Evolutionary conservation across 768 basidiomycete genomes (phyloP), one percentile per base, ranked within the genome.

Genomic region (Mycena haematopus): DNA sequence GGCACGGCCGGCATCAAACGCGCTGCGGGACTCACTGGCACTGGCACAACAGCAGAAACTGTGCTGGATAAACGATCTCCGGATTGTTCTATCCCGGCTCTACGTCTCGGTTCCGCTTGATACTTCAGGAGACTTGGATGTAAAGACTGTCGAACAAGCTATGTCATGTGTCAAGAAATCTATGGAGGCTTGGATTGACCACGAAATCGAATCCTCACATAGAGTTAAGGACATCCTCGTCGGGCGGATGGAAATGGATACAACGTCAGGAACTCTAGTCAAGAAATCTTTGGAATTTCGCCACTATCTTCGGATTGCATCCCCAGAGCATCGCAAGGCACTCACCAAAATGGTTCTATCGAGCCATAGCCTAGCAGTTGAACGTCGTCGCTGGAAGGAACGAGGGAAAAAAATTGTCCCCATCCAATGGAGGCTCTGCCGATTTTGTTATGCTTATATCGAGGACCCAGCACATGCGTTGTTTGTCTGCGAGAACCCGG

Each of bases 231-330:
- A 38, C 13, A 14, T 38, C 8, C 36, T 38, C 36, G 36, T 14
- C 36, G 36, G 36, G 36, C 36, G 36, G 3, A 38, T 38, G 36
- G 36, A 38, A 14, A 38, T 9, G 36, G 36, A 38, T 38, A 14
- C 36, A 3, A 38, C 7, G 15, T 11, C 36, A 38, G 36, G 36
- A 38, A 38, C 7, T 15, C 36, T 38, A 14, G 36, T 38, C 10
- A n/a, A n/a, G n/a, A n/a, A n/a, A n/a, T n/a, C n/a, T n/a, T 29
- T 53, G 52, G n/a, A 40, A 38, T 53, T 53, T 36, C 52, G 52
- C 7, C 36, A 53, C 36, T 53, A 40, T 21, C 15, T 53, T 6
- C 25, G 40, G 25, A 36, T 53, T 10, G 52, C 40, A 9, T 40
- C 40, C 21, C 36, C 35, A 13, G 40, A 53, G 15, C 52, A 53